phyloP scores from a whole-genome alignment of 345 rosid genomes.

The Boechera divaricarpa region DNA sequence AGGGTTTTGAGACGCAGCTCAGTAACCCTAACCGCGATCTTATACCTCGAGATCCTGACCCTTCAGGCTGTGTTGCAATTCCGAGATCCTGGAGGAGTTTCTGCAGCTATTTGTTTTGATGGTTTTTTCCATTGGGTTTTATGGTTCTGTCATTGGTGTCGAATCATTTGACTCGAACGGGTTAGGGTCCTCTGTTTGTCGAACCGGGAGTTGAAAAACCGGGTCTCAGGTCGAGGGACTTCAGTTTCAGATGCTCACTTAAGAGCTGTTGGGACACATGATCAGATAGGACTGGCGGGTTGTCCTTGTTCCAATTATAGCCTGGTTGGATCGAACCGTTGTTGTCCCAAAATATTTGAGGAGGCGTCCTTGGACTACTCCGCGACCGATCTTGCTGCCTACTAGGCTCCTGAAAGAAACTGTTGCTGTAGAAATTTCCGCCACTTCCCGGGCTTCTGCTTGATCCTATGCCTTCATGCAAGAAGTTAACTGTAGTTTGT shows the following conservation, averaged over 20 bases:
- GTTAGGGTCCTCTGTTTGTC: conserved; percentile 50
- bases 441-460: conserved; percentile 51
- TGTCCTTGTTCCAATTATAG: conserved; percentile 54
- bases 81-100: conserved; percentile 17
- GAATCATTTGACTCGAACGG: conserved; percentile 25
- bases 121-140: conserved; percentile 29
- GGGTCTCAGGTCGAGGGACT: conserved; percentile 59
- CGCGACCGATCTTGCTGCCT: conserved; percentile 53
- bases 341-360: conserved; percentile 62
- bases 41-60: conserved; percentile 34
- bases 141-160: conserved; percentile 40
- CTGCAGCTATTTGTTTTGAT: conserved; percentile 38
- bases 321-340: conserved; percentile 49
- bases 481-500: conserved; percentile 53
- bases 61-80: conserved; percentile 28
- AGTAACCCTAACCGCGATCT: conserved; percentile 19
- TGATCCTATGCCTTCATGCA: conserved; percentile 59
- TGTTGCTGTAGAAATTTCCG: conserved; percentile 52
- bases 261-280: conserved; percentile 70
- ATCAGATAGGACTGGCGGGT: conserved; percentile 60
- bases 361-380: conserved; percentile 56
- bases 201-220: conserved; percentile 51
- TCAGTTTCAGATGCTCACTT: conserved; percentile 63
- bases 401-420: conserved; percentile 57
- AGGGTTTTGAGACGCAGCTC: conserved; percentile 17